These are phyloP conservation scores for Forsythia viridissima DNA, from an alignment of 257 asterid genomes.

Conservation along the genomic window DNA sequence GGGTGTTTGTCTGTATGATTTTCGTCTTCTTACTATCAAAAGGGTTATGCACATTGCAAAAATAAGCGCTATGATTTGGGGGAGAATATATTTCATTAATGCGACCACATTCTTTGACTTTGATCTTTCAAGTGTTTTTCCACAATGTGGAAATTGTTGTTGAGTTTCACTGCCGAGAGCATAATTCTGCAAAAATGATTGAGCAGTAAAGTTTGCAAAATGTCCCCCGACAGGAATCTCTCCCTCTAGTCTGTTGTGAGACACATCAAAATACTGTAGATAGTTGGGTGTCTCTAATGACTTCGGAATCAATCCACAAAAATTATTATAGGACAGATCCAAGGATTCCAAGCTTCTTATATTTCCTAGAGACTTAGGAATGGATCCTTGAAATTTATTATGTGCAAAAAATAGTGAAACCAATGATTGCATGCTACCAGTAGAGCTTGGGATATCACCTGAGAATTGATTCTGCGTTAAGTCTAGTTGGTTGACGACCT, in stretches of 20 bases:
- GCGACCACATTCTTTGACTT: not conserved
- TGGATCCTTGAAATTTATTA: constrained; percentile 39
- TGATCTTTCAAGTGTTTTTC: not conserved
- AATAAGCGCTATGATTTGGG: not conserved
- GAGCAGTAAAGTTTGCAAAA: constrained; percentile 40
- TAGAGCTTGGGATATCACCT: constrained; percentile 45
- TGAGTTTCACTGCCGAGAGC: constrained; percentile 42
- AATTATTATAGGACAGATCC: constrained; percentile 46
- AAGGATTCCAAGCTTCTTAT: constrained; percentile 40
- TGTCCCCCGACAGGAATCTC: constrained; percentile 38
- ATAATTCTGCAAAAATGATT: constrained; percentile 36
- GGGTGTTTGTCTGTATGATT: not conserved
- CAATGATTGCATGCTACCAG: constrained; percentile 35
- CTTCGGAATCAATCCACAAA: constrained; percentile 40
- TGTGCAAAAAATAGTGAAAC: constrained; percentile 44
- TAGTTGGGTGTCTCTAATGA: constrained; percentile 40
- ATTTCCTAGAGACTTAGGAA: constrained; percentile 42
- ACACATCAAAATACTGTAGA: constrained; percentile 35
- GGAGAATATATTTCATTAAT: constrained; percentile 19
- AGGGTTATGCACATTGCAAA: not conserved
- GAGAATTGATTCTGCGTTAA: constrained; percentile 52
- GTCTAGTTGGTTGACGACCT: constrained; percentile 33
- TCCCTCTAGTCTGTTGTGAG: constrained; percentile 39
- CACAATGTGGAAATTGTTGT: constrained; percentile 42
- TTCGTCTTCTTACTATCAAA: constrained; percentile 15